These are phyloP conservation scores for Clarireedia paspali DNA, from an alignment of 2,329 filamentous ascomycete species.

Conservation along the genomic window DNA sequence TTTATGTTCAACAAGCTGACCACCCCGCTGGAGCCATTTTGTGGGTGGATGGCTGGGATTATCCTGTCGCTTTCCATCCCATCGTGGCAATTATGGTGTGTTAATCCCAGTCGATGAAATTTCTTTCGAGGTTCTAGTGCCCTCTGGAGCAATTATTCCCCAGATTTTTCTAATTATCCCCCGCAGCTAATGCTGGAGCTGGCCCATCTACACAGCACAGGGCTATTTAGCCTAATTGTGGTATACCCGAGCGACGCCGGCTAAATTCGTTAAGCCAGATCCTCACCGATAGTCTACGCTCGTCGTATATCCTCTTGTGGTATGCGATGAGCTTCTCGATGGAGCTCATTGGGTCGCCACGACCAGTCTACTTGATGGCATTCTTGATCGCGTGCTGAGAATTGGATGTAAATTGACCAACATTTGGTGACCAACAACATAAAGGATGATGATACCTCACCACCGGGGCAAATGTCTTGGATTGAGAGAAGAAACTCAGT, in stretches of 20 bases:
- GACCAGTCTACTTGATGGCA: too few species aligned
- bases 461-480: not conserved
- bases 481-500: not conserved
- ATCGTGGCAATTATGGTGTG: not conserved
- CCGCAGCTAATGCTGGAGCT: not conserved
- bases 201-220: not conserved
- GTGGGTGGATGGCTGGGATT: too few species aligned
- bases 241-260: not conserved
- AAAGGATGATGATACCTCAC: not conserved
- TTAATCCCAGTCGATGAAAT: not conserved
- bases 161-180: conserved; percentile 2
- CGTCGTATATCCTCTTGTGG: conserved; percentile 2
- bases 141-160: not conserved
- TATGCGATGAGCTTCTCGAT: not conserved
- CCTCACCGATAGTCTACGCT: conserved; percentile 3
- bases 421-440: not conserved
- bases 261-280: not conserved
- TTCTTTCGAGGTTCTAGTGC: not conserved
- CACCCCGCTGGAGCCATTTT: too few species aligned
- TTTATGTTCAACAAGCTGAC: not conserved
- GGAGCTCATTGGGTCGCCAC: too few species aligned
- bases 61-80: not conserved
- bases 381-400: too few species aligned
- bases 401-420: too few species aligned
- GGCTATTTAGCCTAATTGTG: not conserved